Conservation (phyloP, 2,329 filamentous ascomycete genomes). For the Claviceps fusiformis region DNA sequence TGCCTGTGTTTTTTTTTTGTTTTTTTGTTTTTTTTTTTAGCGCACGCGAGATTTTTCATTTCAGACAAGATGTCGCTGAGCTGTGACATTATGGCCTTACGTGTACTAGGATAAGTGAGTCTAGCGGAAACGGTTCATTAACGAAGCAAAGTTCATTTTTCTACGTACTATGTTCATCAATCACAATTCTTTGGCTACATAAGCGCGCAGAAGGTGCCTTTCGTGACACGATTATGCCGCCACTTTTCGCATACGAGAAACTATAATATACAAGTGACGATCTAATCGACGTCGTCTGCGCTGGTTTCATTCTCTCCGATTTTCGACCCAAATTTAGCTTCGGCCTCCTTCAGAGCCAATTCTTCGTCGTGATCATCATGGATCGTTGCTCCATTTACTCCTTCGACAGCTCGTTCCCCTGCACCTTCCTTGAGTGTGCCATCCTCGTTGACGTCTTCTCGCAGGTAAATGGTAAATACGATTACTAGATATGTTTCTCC, state of each 20-base stretch:
- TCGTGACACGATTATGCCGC: neutral
- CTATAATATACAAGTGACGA: neutral
- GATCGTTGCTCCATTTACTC: conserved; percentile 9
- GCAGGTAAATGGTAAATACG: conserved; percentile 62
- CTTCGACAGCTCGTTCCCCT: conserved; percentile 14
- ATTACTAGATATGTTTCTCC: conserved; percentile 68
- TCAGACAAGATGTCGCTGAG: too few relatives aligned
- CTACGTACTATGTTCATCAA: too few relatives aligned
- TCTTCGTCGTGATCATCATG: conserved; percentile 19
- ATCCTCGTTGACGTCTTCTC: conserved; percentile 49
- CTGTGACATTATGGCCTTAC: too few relatives aligned
- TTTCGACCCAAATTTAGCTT: conserved; percentile 20
- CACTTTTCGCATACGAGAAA: neutral
- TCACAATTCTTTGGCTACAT: too few relatives aligned
- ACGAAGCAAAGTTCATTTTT: too few relatives aligned
- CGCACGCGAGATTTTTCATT: too few relatives aligned
- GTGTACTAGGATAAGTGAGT: too few relatives aligned
- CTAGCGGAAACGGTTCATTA: too few relatives aligned
- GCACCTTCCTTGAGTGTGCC: conserved; percentile 36
- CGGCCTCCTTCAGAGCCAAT: conserved; percentile 24
- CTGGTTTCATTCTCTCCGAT: conserved; percentile 14
- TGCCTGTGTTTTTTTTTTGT: too few relatives aligned
- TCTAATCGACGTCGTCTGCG: conserved; percentile 31
- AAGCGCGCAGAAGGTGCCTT: too few relatives aligned
- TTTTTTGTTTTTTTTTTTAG: too few relatives aligned